A percentile compares a stretch with the other conserved stretches of the same genome.
Evolutionary conservation across 2,329 filamentous ascomycete species (phyloP).

Genomic region (Neoascochyta sp.): DNA sequence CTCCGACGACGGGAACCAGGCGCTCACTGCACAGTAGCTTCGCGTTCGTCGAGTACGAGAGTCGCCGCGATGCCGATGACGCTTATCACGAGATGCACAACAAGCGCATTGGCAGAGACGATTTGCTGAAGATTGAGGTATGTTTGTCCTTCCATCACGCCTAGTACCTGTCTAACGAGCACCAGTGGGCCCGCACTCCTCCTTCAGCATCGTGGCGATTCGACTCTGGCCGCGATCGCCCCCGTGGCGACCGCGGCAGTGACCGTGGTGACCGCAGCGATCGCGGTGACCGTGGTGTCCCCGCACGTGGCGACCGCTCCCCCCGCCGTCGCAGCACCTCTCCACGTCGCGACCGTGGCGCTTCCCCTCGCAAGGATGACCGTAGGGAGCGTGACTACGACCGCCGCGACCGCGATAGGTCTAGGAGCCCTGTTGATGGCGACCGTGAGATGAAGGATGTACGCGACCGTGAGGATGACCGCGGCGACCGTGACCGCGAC

Average conservation of each 20-base stretch:
- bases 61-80: constrained; percentile 95
- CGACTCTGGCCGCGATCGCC: constrained; percentile 64
- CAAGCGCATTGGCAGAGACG: constrained; percentile 94
- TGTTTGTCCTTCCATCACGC: constrained; percentile 21
- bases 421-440: constrained; percentile 56
- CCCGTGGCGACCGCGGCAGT: constrained; percentile 53
- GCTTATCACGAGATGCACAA: constrained; percentile 99
- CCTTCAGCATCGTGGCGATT: constrained; percentile 98
- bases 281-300: constrained; percentile 66
- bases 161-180: constrained; percentile 15
- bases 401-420: constrained; percentile 69
- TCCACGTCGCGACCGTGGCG: constrained; percentile 53
- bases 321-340: constrained; percentile 49
- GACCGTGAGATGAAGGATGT: constrained; percentile 49
- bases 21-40: constrained; percentile 62
- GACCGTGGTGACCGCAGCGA: constrained; percentile 59
- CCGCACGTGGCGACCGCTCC: constrained; percentile 71
- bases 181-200: constrained; percentile 96
- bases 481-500: constrained; percentile 53
- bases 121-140: constrained; percentile 97
- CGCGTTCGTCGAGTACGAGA: constrained; percentile 98
- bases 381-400: constrained; percentile 62
- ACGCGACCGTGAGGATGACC: constrained; percentile 60
- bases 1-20: constrained; percentile 2
- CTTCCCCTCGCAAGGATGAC: constrained; percentile 74